Percentiles rank a stretch among this genome's conserved stretches.
Conservation (phyloP, 768 basidiomycete species). For the Mycena haematopus region DNA sequence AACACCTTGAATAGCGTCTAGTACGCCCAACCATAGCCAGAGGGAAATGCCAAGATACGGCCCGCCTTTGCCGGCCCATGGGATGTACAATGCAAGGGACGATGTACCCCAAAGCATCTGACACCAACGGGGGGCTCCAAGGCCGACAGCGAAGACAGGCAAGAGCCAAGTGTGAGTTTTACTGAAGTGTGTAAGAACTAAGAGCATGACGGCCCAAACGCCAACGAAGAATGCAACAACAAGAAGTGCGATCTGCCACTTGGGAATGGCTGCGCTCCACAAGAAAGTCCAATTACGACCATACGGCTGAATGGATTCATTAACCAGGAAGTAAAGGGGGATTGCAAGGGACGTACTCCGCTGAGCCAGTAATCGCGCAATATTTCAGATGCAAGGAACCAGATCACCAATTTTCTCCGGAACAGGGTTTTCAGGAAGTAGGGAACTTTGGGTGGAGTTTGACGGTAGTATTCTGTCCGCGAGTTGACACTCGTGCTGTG, state of each 20-base stretch:
- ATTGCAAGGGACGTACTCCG: slow-evolving; percentile 57
- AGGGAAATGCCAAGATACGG: slow-evolving; percentile 90
- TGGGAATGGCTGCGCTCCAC: slow-evolving; percentile 83
- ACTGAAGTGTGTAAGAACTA: slow-evolving; percentile 82
- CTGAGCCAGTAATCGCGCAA: slow-evolving; percentile 94
- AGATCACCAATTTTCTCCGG: slow-evolving; percentile 89
- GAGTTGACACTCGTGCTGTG: slow-evolving; percentile 7
- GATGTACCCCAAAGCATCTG: slow-evolving; percentile 98
- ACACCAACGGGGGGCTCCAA: slow-evolving; percentile 95
- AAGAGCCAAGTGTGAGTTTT: slow-evolving; percentile 96
- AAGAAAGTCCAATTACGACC: slow-evolving; percentile 96
- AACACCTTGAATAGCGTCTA: slow-evolving; percentile 94
- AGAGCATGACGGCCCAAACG: slow-evolving; percentile 81
- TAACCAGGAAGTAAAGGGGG: slow-evolving; percentile 17
- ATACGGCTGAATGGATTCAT: slow-evolving; percentile 64
- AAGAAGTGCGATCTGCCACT: slow-evolving; percentile 83
- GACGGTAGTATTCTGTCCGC: slow-evolving; percentile 78
- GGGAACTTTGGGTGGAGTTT: slow-evolving; percentile 94
- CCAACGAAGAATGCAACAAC: slow-evolving; percentile 85
- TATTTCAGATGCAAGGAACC: slow-evolving; percentile 94
- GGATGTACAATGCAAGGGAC: slow-evolving; percentile 89
- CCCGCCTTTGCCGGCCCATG: slow-evolving; percentile 87
- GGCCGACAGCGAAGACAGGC: slow-evolving; percentile 93
- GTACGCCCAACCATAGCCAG: slow-evolving; percentile 95
- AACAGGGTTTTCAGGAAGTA: slow-evolving; percentile 90